Conservation (phyloP, 331 rosid species). For the Cydonia oblonga region DNA sequence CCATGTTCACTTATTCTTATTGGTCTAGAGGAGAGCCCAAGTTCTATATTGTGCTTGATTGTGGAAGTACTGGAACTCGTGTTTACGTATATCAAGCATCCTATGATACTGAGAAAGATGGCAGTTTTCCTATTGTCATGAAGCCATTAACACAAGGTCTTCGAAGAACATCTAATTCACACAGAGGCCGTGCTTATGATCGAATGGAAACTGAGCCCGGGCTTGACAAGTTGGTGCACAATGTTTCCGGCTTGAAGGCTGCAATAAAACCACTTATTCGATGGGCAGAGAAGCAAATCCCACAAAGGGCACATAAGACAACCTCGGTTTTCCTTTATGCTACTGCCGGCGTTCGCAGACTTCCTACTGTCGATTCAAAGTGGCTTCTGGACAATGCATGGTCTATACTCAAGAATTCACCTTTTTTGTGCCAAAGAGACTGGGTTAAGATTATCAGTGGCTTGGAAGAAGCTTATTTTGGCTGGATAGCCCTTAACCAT, state of each 20-base stretch:
- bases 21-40: constrained; percentile 58
- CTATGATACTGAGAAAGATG: constrained; percentile 24
- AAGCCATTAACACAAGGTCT: constrained; percentile 28
- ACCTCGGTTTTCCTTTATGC: constrained; percentile 77
- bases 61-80: constrained; percentile 94
- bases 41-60: constrained; percentile 76
- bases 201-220: constrained; percentile 96
- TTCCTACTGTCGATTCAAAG: constrained; percentile 47
- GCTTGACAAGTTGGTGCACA: constrained; percentile 63
- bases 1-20: constrained; percentile 39
- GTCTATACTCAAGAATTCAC: constrained; percentile 64
- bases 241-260: constrained; percentile 48
- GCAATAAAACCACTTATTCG: constrained; percentile 66
- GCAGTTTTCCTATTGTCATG: constrained; percentile 52
- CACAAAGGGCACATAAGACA: constrained; percentile 44
- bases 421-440: constrained; percentile 54
- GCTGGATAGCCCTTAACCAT: constrained; percentile 95
- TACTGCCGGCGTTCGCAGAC: constrained; percentile 91
- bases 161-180: constrained; percentile 22
- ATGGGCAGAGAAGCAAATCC: constrained; percentile 89
- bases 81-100: constrained; percentile 61
- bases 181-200: constrained; percentile 68
- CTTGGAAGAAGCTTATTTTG: constrained; percentile 85
- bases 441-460: constrained; percentile 80
- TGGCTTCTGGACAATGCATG: constrained; percentile 83